Evolutionary conservation across 257 asterid species (phyloP).

Genomic region (Ilex aquifolium): DNA sequence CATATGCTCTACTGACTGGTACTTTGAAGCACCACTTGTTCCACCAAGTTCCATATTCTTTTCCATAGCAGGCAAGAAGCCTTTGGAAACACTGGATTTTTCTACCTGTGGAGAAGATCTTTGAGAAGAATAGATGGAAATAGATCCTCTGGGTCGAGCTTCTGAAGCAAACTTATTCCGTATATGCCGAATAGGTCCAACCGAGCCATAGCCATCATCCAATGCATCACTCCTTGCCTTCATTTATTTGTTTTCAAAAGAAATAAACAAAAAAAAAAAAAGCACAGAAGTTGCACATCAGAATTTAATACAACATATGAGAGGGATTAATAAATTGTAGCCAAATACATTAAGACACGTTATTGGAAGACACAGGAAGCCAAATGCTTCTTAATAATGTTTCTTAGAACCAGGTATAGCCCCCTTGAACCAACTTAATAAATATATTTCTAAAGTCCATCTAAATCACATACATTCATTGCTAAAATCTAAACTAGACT

Average conservation of each 20-base stretch:
- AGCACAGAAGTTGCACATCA: no score
- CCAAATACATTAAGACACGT: no score
- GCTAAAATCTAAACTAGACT: no score
- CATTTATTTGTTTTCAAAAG: not conserved
- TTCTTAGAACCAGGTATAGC: no score
- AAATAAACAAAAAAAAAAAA: no score
- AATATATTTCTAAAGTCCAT: no score
- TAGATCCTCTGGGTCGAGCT: slow-evolving; percentile 64
- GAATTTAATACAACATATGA: no score
- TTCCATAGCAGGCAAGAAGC: slow-evolving; percentile 31
- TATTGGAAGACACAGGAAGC: no score
- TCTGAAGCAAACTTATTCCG: slow-evolving; percentile 65
- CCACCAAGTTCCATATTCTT: slow-evolving; percentile 43
- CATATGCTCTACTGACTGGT: slow-evolving; percentile 22
- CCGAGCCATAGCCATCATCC: slow-evolving; percentile 58
- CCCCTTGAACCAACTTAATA: no score
- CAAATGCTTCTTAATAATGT: no score
- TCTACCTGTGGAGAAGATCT: slow-evolving; percentile 25
- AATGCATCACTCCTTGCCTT: slow-evolving; percentile 37
- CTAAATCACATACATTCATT: no score
- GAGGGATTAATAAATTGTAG: no score
- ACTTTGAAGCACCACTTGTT: slow-evolving; percentile 42
- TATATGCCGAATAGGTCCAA: slow-evolving; percentile 72
- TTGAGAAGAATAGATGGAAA: slow-evolving; percentile 41
- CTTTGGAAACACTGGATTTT: slow-evolving; percentile 33